Conservation (phyloP, 768 basidiomycete genomes). For the Mycena vitilis region DNA sequence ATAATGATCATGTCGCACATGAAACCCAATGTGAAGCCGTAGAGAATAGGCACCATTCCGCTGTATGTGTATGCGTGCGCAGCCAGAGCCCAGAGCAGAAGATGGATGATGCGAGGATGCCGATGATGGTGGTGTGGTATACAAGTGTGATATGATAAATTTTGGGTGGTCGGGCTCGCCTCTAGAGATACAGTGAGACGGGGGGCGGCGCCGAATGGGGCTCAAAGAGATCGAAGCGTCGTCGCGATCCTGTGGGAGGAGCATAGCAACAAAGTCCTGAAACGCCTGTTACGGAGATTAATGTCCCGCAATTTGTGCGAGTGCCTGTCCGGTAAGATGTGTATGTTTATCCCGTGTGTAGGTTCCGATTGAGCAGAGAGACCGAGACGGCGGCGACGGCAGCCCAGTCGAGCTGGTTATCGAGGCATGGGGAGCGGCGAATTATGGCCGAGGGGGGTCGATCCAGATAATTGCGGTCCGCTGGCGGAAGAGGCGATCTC, state of each 20-base stretch:
- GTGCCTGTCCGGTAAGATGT: constrained; percentile 1
- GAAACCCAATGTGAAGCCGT: constrained; percentile 24
- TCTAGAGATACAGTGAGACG: constrained; percentile 37
- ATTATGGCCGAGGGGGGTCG: constrained; percentile 32
- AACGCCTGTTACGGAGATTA: constrained; percentile 7
- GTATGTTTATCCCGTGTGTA: constrained; percentile 21
- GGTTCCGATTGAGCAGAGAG: constrained; percentile 14
- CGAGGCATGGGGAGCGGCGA: constrained; percentile 32
- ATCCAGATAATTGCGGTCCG: constrained; percentile 27
- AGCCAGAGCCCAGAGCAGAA: constrained; percentile 22
- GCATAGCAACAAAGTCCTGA: constrained; percentile 27
- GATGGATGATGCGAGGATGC: constrained; percentile 27
- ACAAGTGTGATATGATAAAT: constrained; percentile 26
- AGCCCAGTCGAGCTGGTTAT: constrained; percentile 11
- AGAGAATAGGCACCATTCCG: constrained; percentile 15
- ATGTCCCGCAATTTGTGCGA: constrained; percentile 31
- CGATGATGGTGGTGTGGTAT: constrained; percentile 25
- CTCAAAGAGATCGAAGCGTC: not conserved
- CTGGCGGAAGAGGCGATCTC: constrained; percentile 17
- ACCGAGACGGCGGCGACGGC: not conserved
- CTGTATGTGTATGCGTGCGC: constrained; percentile 14
- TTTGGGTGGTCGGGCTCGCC: constrained; percentile 27
- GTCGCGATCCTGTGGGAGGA: constrained; percentile 9
- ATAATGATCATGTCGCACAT: constrained; percentile 21
- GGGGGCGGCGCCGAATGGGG: constrained; percentile 26